Percentiles rank a stretch among this genome's conserved stretches.
Evolutionary conservation across 202 grass and related monocot genomes (phyloP).

Genomic region (Zoysia matrella): DNA sequence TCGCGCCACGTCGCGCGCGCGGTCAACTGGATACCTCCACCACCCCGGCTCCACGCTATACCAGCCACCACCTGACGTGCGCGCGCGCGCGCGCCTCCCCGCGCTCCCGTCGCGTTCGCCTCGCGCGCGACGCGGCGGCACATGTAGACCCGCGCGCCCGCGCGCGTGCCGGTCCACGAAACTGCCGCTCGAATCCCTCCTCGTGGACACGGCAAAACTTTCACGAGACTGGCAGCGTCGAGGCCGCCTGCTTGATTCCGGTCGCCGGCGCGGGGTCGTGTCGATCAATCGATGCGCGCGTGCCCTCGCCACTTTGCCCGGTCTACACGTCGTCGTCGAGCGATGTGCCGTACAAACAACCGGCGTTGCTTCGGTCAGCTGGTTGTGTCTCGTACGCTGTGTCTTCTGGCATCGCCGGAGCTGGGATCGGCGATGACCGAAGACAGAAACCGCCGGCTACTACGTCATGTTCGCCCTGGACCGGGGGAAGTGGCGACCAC

Average conservation of each 20-base stretch:
- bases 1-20: too few relatives aligned
- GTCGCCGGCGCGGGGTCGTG: too few relatives aligned
- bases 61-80: neutral
- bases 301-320: neutral
- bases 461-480: too few relatives aligned
- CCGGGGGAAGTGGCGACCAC: neutral
- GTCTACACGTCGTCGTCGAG: neutral
- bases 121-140: neutral
- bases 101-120: neutral
- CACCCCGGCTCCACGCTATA: too few relatives aligned
- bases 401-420: conserved; percentile 23
- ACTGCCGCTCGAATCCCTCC: too few relatives aligned
- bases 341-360: neutral
- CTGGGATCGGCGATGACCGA: neutral
- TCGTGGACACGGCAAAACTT: too few relatives aligned
- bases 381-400: conserved; percentile 8
- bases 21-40: too few relatives aligned
- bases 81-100: neutral
- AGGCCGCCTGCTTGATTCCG: too few relatives aligned
- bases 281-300: too few relatives aligned
- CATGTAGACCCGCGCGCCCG: neutral
- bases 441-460: too few relatives aligned
- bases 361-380: neutral
- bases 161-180: neutral
- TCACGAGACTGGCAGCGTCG: too few relatives aligned